Conservation (phyloP, 306 rosid genomes). For the Prunus kanzakura region DNA sequence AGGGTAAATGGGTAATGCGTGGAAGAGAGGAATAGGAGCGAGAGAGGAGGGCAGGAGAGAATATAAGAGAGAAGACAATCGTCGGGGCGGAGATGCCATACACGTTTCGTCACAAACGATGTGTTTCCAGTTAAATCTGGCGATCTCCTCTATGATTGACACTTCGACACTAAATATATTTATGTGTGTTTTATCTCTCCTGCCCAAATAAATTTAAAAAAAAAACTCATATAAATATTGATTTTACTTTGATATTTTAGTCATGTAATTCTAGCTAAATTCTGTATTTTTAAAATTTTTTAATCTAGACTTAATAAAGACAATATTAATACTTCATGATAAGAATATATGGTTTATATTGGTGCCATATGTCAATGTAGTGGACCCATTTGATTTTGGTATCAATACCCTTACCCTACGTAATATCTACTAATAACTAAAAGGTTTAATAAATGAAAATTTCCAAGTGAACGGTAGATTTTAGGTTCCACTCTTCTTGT, state of each 20-base stretch:
- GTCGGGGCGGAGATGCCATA: constrained; percentile 61
- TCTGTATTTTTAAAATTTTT: neutral
- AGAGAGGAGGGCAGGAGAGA: constrained; percentile 18
- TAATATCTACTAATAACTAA: too few relatives aligned
- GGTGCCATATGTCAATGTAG: too few relatives aligned
- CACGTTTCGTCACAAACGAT: constrained; percentile 56
- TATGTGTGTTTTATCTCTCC: too few relatives aligned
- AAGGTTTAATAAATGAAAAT: too few relatives aligned
- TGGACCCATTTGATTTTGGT: too few relatives aligned
- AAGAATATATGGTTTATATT: too few relatives aligned
- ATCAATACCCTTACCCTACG: too few relatives aligned
- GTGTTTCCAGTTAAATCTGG: constrained; percentile 43
- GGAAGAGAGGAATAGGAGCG: neutral
- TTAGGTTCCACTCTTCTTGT: too few relatives aligned
- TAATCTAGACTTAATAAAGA: too few relatives aligned
- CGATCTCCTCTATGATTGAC: constrained; percentile 36
- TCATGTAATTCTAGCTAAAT: neutral
- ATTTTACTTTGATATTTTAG: neutral
- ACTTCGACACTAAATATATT: too few relatives aligned
- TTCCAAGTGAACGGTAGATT: too few relatives aligned
- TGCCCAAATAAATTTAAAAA: neutral
- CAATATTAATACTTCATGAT: too few relatives aligned
- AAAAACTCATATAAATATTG: neutral
- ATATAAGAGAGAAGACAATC: constrained; percentile 11
- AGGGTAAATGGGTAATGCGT: constrained; percentile 14